Percentiles rank a stretch among this genome's conserved stretches.
Evolutionary conservation across 352 stramenopile species (phyloP).

Genomic region (Globisporangium lucens): DNA sequence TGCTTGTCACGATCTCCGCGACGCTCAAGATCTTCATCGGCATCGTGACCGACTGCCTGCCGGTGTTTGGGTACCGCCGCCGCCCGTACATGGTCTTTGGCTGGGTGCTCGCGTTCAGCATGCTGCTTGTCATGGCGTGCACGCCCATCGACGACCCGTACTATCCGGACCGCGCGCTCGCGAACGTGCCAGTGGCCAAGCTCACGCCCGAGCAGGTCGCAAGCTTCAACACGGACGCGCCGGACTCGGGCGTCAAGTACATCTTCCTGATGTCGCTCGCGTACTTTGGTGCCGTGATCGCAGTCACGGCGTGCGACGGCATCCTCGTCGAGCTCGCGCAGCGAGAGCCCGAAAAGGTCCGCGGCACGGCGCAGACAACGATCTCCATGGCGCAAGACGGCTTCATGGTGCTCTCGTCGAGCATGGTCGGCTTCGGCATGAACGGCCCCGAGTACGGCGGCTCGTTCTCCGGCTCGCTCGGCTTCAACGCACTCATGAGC

Average conservation of each 20-base stretch:
- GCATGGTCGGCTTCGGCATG: constrained; percentile 22
- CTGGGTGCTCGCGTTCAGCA: constrained; percentile 21
- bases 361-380: constrained; percentile 29
- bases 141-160: constrained; percentile 19
- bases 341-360: constrained; percentile 18
- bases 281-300: constrained; percentile 49
- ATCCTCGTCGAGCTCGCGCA: constrained; percentile 33
- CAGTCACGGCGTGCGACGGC: constrained; percentile 46
- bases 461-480: constrained; percentile 21
- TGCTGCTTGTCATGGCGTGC: constrained; percentile 19
- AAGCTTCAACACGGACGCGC: constrained; percentile 23
- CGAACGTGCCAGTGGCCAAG: constrained; percentile 11
- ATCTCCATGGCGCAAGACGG: constrained; percentile 27
- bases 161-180: constrained; percentile 16
- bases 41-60: constrained; percentile 28
- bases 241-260: constrained; percentile 22
- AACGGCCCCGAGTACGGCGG: constrained; percentile 25
- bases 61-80: constrained; percentile 27
- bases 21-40: constrained; percentile 36
- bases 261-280: constrained; percentile 44
- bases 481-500: constrained; percentile 18
- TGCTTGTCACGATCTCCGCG: constrained; percentile 27
- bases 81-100: constrained; percentile 45
- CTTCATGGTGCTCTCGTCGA: constrained; percentile 17
- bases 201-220: constrained; percentile 11